These are phyloP conservation scores for Alternaria sp. DNA, from an alignment of 2,329 filamentous ascomycete genomes.

Conservation along the genomic window DNA sequence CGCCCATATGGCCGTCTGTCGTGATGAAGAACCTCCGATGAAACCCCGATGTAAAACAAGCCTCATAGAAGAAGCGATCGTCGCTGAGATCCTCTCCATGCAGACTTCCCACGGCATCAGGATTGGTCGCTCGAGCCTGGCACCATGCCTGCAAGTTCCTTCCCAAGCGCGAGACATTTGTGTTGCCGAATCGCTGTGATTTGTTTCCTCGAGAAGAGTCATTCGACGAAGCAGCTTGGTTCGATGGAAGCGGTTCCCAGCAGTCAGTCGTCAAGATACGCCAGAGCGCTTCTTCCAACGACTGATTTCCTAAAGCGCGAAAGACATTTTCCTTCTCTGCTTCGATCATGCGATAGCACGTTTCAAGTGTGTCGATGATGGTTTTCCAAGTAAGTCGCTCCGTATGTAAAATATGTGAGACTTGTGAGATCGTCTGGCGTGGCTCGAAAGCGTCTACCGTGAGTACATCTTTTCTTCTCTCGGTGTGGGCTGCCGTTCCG, in stretches of 20 bases:
- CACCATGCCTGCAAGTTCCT: background rate
- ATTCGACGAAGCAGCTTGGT: background rate
- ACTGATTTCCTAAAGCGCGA: background rate
- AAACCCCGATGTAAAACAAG: background rate
- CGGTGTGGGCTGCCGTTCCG: background rate
- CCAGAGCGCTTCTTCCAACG: background rate
- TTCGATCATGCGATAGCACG: background rate
- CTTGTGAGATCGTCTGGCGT: background rate
- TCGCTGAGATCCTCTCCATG: background rate
- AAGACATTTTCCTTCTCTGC: background rate
- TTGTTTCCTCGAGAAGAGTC: background rate
- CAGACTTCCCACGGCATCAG: background rate
- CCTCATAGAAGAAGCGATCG: background rate
- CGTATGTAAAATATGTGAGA: background rate
- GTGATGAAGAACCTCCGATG: slow-evolving; percentile 23
- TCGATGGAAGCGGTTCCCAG: background rate
- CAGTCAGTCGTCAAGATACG: background rate
- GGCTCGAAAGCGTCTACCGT: background rate
- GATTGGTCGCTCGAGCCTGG: background rate
- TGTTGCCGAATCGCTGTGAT: background rate
- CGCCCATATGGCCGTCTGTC: slow-evolving; percentile 21
- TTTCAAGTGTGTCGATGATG: background rate
- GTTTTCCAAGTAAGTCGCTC: background rate
- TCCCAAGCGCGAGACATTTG: background rate
- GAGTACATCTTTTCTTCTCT: background rate